phyloP scores from a whole-genome alignment of 768 basidiomycete species.

The Scleroderma bovista region DNA sequence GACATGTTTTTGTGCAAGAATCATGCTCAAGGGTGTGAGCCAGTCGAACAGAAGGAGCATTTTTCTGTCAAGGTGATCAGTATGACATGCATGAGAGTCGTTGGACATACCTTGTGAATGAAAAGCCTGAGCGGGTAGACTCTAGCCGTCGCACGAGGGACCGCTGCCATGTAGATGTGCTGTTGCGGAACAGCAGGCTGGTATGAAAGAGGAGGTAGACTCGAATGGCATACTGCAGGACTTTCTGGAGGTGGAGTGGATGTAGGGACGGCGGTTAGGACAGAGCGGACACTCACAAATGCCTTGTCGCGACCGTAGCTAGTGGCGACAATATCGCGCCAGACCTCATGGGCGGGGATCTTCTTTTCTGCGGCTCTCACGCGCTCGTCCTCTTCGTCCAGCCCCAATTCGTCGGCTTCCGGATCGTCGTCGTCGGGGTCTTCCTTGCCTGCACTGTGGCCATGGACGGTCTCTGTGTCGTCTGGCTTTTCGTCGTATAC shows the following conservation, averaged over 20 bases:
- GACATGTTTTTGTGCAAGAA: constrained; percentile 64
- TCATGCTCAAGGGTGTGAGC: constrained; percentile 66
- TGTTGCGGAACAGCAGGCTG: constrained; percentile 44
- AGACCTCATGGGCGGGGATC: constrained; percentile 62
- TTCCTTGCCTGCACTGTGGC: constrained; percentile 10
- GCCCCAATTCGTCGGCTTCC: constrained; percentile 36
- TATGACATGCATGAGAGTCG: not conserved
- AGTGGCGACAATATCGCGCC: constrained; percentile 74
- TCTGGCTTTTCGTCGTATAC: constrained; percentile 44
- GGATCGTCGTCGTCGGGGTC: constrained; percentile 12
- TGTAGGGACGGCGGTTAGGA: not conserved
- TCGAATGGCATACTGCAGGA: constrained; percentile 79
- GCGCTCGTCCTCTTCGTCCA: constrained; percentile 45
- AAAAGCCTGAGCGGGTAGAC: constrained; percentile 53
- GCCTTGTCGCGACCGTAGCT: constrained; percentile 81
- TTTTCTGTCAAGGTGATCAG: constrained; percentile 45
- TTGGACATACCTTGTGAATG: constrained; percentile 58
- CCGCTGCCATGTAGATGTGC: constrained; percentile 43
- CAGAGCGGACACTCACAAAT: constrained; percentile 50
- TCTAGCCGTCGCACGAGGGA: constrained; percentile 55
- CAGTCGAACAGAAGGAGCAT: constrained; percentile 80
- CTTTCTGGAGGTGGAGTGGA: constrained; percentile 49
- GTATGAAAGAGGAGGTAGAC: constrained; percentile 69
- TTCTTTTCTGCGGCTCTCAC: constrained; percentile 40
- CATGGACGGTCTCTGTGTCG: constrained; percentile 13